Percentiles rank a stretch among this genome's conserved stretches.
These are phyloP conservation scores for Glycyrrhiza uralensis DNA, from an alignment of 306 rosid species.

Conservation along the genomic window DNA sequence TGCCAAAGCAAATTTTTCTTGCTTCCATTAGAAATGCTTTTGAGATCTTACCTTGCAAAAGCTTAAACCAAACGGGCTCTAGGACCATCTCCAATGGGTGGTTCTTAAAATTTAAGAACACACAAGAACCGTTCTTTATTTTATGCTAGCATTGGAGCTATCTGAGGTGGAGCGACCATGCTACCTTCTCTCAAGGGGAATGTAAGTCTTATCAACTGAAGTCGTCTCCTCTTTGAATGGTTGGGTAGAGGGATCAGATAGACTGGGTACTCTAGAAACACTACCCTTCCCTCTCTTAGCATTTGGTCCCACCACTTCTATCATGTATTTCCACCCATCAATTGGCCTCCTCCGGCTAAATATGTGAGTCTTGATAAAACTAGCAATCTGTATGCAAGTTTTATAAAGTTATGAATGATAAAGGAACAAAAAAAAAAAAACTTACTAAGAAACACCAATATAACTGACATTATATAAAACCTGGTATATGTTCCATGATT, in stretches of 20 bases:
- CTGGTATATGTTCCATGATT: background rate
- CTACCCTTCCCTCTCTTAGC: conserved; percentile 89
- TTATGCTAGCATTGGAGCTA: no score
- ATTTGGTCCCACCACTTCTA: conserved; percentile 94
- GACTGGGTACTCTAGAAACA: conserved; percentile 75
- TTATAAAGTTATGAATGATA: background rate
- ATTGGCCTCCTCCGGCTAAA: conserved; percentile 92
- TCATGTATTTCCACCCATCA: conserved; percentile 98
- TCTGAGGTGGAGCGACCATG: no score
- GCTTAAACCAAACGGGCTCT: no score
- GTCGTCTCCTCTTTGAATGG: conserved; percentile 80
- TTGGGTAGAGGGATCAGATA: conserved; percentile 86
- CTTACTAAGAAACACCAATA: background rate
- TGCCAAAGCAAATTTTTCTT: no score
- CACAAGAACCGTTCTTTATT: no score
- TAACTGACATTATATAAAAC: background rate
- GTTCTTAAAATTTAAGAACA: no score
- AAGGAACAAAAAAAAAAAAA: background rate
- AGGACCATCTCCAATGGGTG: no score
- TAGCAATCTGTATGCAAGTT: conserved; percentile 70
- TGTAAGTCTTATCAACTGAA: conserved; percentile 30
- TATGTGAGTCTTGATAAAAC: conserved; percentile 91
- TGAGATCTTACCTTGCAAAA: no score
- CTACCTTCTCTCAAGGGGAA: conserved; percentile 48
- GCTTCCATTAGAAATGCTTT: no score